Evolutionary conservation across 2,329 filamentous ascomycete genomes (phyloP), one percentile per base, ranked within the genome.

Genomic region (Pseudophaeomoniella oleicola): DNA sequence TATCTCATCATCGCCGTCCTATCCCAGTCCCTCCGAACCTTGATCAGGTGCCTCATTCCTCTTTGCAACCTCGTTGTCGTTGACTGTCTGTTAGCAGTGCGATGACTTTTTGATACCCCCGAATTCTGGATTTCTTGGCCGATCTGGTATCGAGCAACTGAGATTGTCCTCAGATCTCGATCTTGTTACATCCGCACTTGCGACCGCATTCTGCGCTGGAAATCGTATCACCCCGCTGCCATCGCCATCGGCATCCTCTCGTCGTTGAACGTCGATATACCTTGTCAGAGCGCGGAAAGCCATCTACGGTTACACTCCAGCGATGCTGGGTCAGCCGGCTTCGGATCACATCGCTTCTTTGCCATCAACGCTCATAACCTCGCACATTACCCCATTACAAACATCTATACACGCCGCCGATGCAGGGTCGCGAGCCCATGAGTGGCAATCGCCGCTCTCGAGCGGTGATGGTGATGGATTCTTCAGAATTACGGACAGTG

Each of bases 401-500:
- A 27, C 22, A 27, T 27, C 22, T 6, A 27, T n/a, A 27, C 22
- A 6, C 22, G n/a, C n/a, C n/a, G 22, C 22, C n/a, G 9, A 27
- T 6, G 9, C 6, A n/a, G n/a, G 6, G 22, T 27, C n/a, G 9
- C 22, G n/a, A 9, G 9, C 6, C 9, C 6, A 27, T n/a, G 9
- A 9, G 22, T n/a, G 22, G 22, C 22, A 27, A n/a, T 27, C 22
- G 22, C n/a, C 22, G 9, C 22, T 27, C 6, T 27, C 22, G n/a
- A 9, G 9, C 6, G 6, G 9, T 27, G 6, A 6, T 6, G 22
- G n/a, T 6, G n/a, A n/a, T 27, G 22, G n/a, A 9, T 9, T 51
- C 36, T 52, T 54, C 37, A 50, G 51, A 31, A 51, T 53, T 40
- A 51, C 50, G 52, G 57, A 59, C 48, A 53, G 56, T 37, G 52